These are phyloP conservation scores for Candida frijolesensis DNA, from an alignment of 1,139 yeast species.

Conservation along the genomic window DNA sequence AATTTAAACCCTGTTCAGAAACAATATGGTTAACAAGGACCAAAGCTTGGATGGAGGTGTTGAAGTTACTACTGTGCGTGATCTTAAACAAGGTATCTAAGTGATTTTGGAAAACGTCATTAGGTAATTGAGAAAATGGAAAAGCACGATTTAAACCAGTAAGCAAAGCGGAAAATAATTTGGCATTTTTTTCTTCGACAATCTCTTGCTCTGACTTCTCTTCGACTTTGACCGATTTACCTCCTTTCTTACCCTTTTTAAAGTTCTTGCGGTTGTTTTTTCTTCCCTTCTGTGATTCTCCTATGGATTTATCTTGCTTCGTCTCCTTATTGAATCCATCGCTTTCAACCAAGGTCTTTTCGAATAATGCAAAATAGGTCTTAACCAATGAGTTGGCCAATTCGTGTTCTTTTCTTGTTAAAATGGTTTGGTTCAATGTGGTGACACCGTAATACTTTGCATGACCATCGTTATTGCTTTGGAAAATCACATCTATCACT, in stretches of 20 bases:
- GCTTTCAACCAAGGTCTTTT: constrained; percentile 72
- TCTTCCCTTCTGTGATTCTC: constrained; percentile 49
- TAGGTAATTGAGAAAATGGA: constrained; percentile 83
- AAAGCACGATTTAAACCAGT: constrained; percentile 97
- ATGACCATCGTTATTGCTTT: constrained; percentile 74
- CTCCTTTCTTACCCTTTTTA: constrained; percentile 71
- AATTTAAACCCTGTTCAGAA: constrained; percentile 53
- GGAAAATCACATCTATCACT: constrained; percentile 77
- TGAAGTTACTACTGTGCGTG: constrained; percentile 92
- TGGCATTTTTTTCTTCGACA: constrained; percentile 81
- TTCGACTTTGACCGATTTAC: constrained; percentile 67
- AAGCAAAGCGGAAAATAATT: constrained; percentile 84
- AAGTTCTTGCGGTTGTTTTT: constrained; percentile 54
- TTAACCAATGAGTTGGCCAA: constrained; percentile 82
- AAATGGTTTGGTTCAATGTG: constrained; percentile 89
- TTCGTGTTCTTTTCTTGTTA: constrained; percentile 72
- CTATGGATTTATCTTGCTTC: constrained; percentile 40
- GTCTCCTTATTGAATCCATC: constrained; percentile 50
- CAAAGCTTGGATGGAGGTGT: constrained; percentile 91
- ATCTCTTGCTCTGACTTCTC: constrained; percentile 71
- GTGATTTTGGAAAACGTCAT: constrained; percentile 73
- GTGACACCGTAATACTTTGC: constrained; percentile 85
- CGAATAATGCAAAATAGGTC: constrained; percentile 85
- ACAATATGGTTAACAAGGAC: constrained; percentile 80
- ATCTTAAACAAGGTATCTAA: constrained; percentile 83